Conservation (phyloP, 495 filamentous ascomycete genomes). For the Neurospora sp. region DNA sequence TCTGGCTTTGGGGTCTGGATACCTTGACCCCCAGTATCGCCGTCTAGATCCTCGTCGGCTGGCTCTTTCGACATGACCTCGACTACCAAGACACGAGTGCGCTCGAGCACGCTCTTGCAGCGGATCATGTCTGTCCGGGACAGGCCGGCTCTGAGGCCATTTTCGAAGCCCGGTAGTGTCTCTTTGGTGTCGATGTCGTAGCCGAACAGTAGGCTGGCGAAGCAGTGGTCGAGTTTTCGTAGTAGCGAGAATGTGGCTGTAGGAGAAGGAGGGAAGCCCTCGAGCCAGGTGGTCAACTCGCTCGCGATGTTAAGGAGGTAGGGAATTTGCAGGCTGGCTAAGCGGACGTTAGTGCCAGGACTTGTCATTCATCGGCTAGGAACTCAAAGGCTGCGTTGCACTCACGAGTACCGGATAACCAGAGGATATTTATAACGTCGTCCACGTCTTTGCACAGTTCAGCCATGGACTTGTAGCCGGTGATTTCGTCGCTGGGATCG, state of each 20-base stretch:
- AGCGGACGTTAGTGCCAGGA: too few species aligned
- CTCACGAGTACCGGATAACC: constrained; percentile 76
- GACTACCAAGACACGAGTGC: constrained; percentile 54
- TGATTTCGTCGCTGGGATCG: constrained; percentile 40
- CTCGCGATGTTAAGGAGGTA: constrained; percentile 69
- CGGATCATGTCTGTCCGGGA: constrained; percentile 74
- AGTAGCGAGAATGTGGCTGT: constrained; percentile 54
- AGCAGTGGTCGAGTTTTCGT: constrained; percentile 67
- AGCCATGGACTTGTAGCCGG: constrained; percentile 57
- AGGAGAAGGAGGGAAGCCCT: constrained; percentile 57
- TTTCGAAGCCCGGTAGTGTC: constrained; percentile 55
- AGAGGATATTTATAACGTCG: constrained; percentile 61
- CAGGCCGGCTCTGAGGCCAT: constrained; percentile 37
- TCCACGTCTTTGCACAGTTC: constrained; percentile 65
- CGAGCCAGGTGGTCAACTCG: constrained; percentile 53
- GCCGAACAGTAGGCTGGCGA: constrained; percentile 60
- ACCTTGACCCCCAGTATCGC: constrained; percentile 20
- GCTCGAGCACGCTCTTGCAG: constrained; percentile 65
- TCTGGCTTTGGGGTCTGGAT: constrained; percentile 18
- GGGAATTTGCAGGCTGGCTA: constrained; percentile 74
- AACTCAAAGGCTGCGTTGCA: background rate
- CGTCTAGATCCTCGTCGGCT: constrained; percentile 26
- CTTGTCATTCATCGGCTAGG: too few species aligned
- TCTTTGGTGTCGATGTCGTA: constrained; percentile 54
- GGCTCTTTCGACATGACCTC: constrained; percentile 45